These are phyloP conservation scores for Phytophthora pseudosyringae DNA, from an alignment of 352 stramenopile genomes.

Conservation along the genomic window DNA sequence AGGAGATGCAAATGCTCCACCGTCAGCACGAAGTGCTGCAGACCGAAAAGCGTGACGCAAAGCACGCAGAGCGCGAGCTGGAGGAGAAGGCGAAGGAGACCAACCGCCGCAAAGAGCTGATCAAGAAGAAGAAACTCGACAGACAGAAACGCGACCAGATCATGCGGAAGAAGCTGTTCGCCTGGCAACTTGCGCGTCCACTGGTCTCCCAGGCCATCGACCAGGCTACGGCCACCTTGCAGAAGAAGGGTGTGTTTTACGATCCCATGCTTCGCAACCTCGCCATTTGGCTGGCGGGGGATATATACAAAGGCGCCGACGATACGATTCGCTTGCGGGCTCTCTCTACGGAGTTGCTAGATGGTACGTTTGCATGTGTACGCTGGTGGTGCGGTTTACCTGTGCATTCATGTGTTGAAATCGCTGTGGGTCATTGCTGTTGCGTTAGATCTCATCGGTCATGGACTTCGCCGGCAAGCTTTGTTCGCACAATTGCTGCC, in stretches of 20 bases:
- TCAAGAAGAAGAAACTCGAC: constrained; percentile 51
- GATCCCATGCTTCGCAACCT: constrained; percentile 64
- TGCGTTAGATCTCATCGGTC: constrained; percentile 48
- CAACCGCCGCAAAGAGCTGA: constrained; percentile 55
- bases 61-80: constrained; percentile 49
- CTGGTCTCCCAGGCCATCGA: constrained; percentile 50
- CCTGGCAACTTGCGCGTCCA: constrained; percentile 61
- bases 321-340: constrained; percentile 48
- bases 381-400: neutral
- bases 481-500: constrained; percentile 52
- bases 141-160: constrained; percentile 44
- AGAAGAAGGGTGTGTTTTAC: constrained; percentile 70
- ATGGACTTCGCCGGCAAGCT: constrained; percentile 52
- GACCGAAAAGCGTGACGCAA: constrained; percentile 50
- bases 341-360: constrained; percentile 44
- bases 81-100: constrained; percentile 61
- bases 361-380: constrained; percentile 41
- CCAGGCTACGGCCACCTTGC: constrained; percentile 37
- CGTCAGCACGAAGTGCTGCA: constrained; percentile 48
- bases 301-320: constrained; percentile 54
- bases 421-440: neutral
- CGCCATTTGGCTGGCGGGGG: constrained; percentile 42
- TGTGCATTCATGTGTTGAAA: neutral
- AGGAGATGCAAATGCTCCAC: constrained; percentile 63
- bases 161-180: constrained; percentile 65